Conservation (phyloP, 2,329 filamentous ascomycete species). For the Myriosclerotinia curreyana region DNA sequence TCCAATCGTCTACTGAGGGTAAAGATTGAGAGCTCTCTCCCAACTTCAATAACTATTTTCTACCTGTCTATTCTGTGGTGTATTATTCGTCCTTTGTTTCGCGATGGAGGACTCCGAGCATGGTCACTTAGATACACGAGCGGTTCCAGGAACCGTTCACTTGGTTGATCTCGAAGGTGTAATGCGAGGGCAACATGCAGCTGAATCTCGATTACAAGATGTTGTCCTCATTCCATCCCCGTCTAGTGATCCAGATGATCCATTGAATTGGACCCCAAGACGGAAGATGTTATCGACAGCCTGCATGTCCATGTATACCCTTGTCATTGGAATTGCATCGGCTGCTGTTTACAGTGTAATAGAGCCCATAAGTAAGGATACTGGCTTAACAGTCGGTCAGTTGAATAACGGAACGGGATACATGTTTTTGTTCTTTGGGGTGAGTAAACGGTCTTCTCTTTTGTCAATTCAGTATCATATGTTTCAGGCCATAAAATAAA, state of each 20-base stretch:
- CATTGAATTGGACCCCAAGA: slow-evolving; percentile 41
- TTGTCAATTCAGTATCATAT: not conserved
- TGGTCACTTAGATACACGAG: slow-evolving; percentile 24
- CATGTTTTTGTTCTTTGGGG: slow-evolving; percentile 46
- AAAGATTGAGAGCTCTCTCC: not conserved
- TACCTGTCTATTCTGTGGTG: not conserved
- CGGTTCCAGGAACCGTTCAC: slow-evolving; percentile 37
- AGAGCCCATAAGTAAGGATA: slow-evolving; percentile 47
- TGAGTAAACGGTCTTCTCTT: not conserved
- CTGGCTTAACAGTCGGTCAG: slow-evolving; percentile 45
- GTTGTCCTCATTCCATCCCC: slow-evolving; percentile 40
- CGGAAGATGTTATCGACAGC: slow-evolving; percentile 39
- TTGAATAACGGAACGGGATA: slow-evolving; percentile 51
- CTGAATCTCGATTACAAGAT: slow-evolving; percentile 32
- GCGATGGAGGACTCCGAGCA: slow-evolving; percentile 20
- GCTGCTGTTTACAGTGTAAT: slow-evolving; percentile 51
- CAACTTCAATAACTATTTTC: not conserved
- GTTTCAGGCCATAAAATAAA: not conserved
- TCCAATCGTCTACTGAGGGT: not conserved
- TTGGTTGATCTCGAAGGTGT: slow-evolving; percentile 38
- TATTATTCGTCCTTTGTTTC: not conserved
- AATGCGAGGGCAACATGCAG: slow-evolving; percentile 30
- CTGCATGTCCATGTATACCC: slow-evolving; percentile 44
- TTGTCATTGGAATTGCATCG: slow-evolving; percentile 49
- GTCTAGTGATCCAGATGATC: slow-evolving; percentile 42